These are phyloP conservation scores for Setaria viridis DNA, from an alignment of 202 grass and related monocot species.

Conservation along the genomic window DNA sequence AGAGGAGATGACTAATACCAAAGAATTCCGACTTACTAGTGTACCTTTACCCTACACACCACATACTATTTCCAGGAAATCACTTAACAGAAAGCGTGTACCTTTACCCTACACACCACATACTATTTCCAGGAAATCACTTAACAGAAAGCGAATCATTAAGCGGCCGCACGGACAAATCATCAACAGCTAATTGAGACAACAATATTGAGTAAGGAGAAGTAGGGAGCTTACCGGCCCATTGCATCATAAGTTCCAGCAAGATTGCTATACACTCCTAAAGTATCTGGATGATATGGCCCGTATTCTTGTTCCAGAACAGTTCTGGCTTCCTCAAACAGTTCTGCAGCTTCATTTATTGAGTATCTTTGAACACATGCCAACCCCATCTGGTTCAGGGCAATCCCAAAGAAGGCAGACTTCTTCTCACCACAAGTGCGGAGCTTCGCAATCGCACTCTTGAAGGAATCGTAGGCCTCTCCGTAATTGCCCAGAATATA, in stretches of 20 bases:
- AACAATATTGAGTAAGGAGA: constrained; percentile 4
- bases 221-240: constrained; percentile 81
- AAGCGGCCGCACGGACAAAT: constrained; percentile 5
- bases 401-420: constrained; percentile 94
- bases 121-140: constrained; percentile 31
- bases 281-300: constrained; percentile 91
- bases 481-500: constrained; percentile 90
- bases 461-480: constrained; percentile 86
- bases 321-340: constrained; percentile 94
- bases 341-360: constrained; percentile 88
- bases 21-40: constrained; percentile 32
- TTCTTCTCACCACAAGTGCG: constrained; percentile 93
- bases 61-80: constrained; percentile 26
- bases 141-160: constrained; percentile 15
- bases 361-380: constrained; percentile 90
- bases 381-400: constrained; percentile 96
- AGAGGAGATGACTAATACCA: constrained; percentile 17
- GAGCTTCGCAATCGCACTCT: constrained; percentile 87
- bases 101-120: constrained; percentile 32
- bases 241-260: constrained; percentile 99
- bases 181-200: neutral
- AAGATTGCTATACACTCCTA: constrained; percentile 98
- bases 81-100: neutral
- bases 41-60: constrained; percentile 33
- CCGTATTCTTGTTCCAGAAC: constrained; percentile 96